Base-by-base conservation (phyloP, 768 basidiomycete genomes). In the Lactarius akahatsu region DNA sequence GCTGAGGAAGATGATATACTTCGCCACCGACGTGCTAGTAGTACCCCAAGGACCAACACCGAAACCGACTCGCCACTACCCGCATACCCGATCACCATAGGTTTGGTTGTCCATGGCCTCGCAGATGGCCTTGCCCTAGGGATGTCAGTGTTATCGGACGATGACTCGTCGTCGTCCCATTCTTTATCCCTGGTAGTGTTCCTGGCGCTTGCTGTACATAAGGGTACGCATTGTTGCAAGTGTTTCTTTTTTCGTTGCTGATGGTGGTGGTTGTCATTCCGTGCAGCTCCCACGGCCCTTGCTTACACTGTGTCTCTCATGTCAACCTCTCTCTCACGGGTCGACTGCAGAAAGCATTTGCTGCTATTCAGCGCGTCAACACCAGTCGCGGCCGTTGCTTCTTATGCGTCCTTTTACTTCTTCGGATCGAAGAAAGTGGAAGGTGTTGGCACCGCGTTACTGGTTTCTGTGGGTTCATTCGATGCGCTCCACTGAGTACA, bases 121-220 rank as follows among this genome's bases (percentile, higher is more conserved):
- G 91, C 94, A 0, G 97, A 99, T 76, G 96, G 97, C 4, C 86
- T 97, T 64, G 94, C 93, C 2, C 79, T 98, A 45, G 97, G 96
- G 28, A 90, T 94, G 23, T 89, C 91, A 3, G 82, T 84, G 15
- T 77, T 88, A 43, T 75, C 77, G 26, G 65, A 70, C 11, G 72
- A 74, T 23, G 57, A 59, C 7, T 64, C 76, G 0, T 78, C 73
- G 11, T 73, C 69, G 64, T 76, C 79, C 20, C 79, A 78, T 28
- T 81, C 79, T 41, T 74, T 98, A 38, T 91, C 95, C 1, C 73
- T 94, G 11, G 81, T 98, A 52, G 90, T 99, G 4, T 98, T 98
- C 74, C 73, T 97, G 28, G 96, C 97, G 3, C 84, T 99, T 50
- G 82, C 92, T 57, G 80, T 98, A 26, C 97, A 98, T 77, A 98